Evolutionary conservation across 108 stramenopile genomes (phyloP).

Genomic region (Nitzschia sp.): DNA sequence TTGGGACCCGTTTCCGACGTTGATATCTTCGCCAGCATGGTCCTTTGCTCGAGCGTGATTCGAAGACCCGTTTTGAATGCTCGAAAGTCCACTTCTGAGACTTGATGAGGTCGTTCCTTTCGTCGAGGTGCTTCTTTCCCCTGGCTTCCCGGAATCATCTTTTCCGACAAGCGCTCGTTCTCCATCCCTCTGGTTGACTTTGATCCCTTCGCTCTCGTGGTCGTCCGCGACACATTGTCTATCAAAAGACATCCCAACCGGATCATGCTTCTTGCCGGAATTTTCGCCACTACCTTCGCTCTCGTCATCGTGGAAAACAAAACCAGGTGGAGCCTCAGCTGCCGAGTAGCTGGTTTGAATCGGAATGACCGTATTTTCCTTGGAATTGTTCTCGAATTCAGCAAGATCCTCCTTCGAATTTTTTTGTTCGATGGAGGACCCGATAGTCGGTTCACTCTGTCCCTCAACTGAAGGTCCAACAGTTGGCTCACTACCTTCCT

Average conservation of each 20-base stretch:
- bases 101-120: slow-evolving; percentile 23
- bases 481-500: slow-evolving; percentile 8
- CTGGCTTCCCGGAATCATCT: background rate
- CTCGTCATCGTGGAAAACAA: slow-evolving; percentile 29
- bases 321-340: slow-evolving; percentile 29
- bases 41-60: background rate
- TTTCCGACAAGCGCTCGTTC: background rate
- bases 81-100: slow-evolving; percentile 24
- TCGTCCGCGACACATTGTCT: background rate
- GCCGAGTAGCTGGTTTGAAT: slow-evolving; percentile 1
- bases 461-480: background rate
- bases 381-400: background rate
- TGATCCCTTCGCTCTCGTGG: too few species aligned
- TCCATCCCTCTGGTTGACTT: too few species aligned
- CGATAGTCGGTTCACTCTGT: slow-evolving; percentile 14
- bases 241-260: slow-evolving; percentile 2
- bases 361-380: background rate
- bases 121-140: slow-evolving; percentile 18
- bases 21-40: background rate
- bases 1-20: slow-evolving; percentile 4
- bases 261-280: background rate
- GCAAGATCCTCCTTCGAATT: background rate
- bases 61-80: slow-evolving; percentile 15
- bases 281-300: slow-evolving; percentile 7
- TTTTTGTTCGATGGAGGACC: background rate